Base-by-base conservation (phyloP, 2,329 filamentous ascomycete genomes). In the Cercospora brassicicola region DNA sequence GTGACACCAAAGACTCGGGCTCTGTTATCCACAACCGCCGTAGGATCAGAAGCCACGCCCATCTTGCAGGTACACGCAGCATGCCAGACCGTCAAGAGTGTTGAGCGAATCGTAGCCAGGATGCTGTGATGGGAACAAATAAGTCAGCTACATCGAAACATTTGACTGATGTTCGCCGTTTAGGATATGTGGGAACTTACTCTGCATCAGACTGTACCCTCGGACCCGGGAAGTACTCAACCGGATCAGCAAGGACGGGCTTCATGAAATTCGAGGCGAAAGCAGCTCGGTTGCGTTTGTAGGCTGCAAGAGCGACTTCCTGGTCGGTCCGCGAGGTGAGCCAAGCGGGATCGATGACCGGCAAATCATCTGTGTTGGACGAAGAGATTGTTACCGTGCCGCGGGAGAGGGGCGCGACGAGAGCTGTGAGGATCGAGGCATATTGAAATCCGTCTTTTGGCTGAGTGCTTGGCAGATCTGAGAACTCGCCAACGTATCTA, bases 31-130 rank as follows among this genome's bases (percentile, higher is more conserved):
- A 89, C 78, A 0, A 88, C 86, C 5, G 85, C 83, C 59, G 78
- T 80, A 0, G 78, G 75, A 63, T 87, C 82, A 20, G 80, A 79
- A 2, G 59, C 33, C 20, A 33, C 33, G 59, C 59, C 59, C 59
- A 61, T 88, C 28, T 84, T 84, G 72, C 83, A 86, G 0, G 86
- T 88, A 2, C 85, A 86, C 0, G 81, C 81, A 0, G 86, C 63
- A 31, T 65, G 64, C 67, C 67, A 69, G 20, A 64, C 59, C 1
- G 61, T 61, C 30, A 42, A 18, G 33, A 66, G n/a, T 3, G 53
- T 67, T n/a, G 51, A 39, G 10, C 45, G 42, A 48, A 72, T 67
- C 18, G 48, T 63, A 18, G 66, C 53, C 2, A 71, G 28, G 55
- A 65, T 65, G 13, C 53, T 56, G 18, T 48, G 2, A 23, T 11